phyloP scores from a whole-genome alignment of 495 filamentous ascomycete genomes.

The Talaromyces adpressus region DNA sequence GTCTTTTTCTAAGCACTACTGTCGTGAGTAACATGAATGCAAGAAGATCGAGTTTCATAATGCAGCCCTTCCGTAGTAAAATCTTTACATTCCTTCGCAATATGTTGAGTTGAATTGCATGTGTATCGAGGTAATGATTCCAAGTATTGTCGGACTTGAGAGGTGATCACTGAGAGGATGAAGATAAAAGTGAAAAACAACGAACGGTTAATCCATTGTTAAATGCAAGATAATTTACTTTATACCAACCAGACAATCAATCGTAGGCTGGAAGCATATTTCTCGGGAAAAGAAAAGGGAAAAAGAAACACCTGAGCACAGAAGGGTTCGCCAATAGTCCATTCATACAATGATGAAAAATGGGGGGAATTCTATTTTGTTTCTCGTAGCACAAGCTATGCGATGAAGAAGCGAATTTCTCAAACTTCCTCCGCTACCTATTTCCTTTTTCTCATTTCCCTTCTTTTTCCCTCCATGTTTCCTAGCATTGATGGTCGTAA shows the following conservation, averaged over 20 bases:
- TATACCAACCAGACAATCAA: not conserved
- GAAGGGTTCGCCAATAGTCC: not conserved
- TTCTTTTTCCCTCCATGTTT: constrained; percentile 8
- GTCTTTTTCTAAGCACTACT: not conserved
- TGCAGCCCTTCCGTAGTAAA: too few species aligned
- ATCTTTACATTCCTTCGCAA: too few species aligned
- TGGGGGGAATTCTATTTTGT: constrained; percentile 3
- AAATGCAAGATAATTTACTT: not conserved
- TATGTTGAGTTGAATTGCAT: too few species aligned
- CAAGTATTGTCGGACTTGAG: too few species aligned
- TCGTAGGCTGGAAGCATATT: not conserved
- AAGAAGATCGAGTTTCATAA: not conserved
- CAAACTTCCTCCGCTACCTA: constrained; percentile 31
- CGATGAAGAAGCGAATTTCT: not conserved
- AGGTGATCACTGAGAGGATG: too few species aligned
- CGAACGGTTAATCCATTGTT: not conserved
- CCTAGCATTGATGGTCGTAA: constrained; percentile 34
- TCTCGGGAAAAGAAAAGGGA: not conserved
- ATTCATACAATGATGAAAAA: constrained; percentile 4
- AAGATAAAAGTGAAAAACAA: not conserved
- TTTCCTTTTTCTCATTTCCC: not conserved
- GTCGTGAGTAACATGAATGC: not conserved
- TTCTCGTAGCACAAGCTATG: constrained; percentile 1
- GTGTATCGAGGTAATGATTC: too few species aligned
- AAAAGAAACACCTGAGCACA: not conserved